These are phyloP conservation scores for Westerdykella ornata DNA, from an alignment of 2,329 filamentous ascomycete species.

Conservation along the genomic window DNA sequence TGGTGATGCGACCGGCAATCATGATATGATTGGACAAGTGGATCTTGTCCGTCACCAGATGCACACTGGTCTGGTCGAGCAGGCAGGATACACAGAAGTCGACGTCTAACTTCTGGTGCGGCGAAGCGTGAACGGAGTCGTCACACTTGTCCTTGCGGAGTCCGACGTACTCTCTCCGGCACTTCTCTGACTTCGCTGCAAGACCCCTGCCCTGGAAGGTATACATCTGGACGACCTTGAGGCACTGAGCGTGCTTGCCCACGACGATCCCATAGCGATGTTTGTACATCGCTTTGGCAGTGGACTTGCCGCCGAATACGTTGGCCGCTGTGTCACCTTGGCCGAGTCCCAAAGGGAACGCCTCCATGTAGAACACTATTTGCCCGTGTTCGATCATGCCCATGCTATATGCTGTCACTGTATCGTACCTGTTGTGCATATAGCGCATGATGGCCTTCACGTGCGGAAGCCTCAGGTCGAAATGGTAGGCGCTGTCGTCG, in stretches of 20 bases:
- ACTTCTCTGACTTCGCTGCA: constrained; percentile 1
- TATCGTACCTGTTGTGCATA: constrained; percentile 8
- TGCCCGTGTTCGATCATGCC: constrained; percentile 5
- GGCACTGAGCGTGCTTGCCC: not conserved
- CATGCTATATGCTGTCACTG: constrained; percentile 6
- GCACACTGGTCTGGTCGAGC: constrained; percentile 1
- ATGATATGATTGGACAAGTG: constrained; percentile 10
- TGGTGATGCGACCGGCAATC: constrained; percentile 9
- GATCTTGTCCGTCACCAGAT: constrained; percentile 4
- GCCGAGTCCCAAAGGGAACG: constrained; percentile 2
- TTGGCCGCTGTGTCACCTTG: not conserved
- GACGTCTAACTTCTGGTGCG: constrained; percentile 4
- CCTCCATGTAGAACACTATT: constrained; percentile 10
- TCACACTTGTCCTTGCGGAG: not conserved
- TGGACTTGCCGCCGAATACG: not conserved
- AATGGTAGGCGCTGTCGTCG: constrained; percentile 3
- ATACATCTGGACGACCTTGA: constrained; percentile 6
- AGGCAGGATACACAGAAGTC: not conserved
- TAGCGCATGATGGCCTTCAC: constrained; percentile 1
- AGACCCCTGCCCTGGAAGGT: constrained; percentile 7
- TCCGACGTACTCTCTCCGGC: constrained; percentile 10
- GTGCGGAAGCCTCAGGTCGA: constrained; percentile 2
- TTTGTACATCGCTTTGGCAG: constrained; percentile 5
- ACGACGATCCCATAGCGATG: constrained; percentile 10
- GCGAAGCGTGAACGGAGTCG: constrained; percentile 1